Evolutionary conservation across 208 protist species (phyloP).

Genomic region (Trypanosomatidae sp.): DNA sequence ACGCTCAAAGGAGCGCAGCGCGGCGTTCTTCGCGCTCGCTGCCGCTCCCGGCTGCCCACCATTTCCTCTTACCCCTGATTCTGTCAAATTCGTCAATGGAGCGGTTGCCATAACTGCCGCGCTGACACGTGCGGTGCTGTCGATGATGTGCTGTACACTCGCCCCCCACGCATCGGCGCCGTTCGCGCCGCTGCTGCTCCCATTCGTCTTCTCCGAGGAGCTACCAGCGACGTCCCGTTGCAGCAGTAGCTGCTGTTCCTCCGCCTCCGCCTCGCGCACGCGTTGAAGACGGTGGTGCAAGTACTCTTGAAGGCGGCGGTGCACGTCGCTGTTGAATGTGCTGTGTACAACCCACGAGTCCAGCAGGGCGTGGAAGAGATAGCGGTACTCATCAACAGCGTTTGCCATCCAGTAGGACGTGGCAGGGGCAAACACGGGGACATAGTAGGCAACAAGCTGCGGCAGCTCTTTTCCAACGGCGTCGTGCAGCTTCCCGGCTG

Average conservation of each 20-base stretch:
- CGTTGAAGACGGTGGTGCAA: constrained; percentile 58
- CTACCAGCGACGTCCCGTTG: neutral
- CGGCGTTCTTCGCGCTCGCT: constrained; percentile 8
- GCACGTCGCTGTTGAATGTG: constrained; percentile 36
- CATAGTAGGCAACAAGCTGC: constrained; percentile 51
- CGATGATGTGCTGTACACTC: constrained; percentile 30
- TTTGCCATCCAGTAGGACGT: constrained; percentile 30
- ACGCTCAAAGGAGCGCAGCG: constrained; percentile 22
- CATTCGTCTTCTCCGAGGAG: neutral
- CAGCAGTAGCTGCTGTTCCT: constrained; percentile 13
- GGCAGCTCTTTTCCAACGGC: constrained; percentile 51
- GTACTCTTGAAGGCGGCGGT: constrained; percentile 64
- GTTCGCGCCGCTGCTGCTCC: neutral
- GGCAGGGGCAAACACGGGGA: constrained; percentile 42
- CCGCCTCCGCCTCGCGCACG: constrained; percentile 29
- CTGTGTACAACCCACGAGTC: constrained; percentile 53
- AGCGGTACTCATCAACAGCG: constrained; percentile 55
- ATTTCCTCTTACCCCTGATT: neutral
- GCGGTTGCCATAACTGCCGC: constrained; percentile 11
- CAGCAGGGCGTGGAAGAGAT: constrained; percentile 58
- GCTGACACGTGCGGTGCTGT: constrained; percentile 26
- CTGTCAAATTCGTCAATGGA: neutral
- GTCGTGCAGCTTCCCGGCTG: constrained; percentile 13
- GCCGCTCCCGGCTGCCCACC: neutral
- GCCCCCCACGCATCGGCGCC: constrained; percentile 13